These are phyloP conservation scores for Sphagnum fallax DNA, from an alignment of 228 moss, liverwort and hornwort genomes.

Conservation along the genomic window DNA sequence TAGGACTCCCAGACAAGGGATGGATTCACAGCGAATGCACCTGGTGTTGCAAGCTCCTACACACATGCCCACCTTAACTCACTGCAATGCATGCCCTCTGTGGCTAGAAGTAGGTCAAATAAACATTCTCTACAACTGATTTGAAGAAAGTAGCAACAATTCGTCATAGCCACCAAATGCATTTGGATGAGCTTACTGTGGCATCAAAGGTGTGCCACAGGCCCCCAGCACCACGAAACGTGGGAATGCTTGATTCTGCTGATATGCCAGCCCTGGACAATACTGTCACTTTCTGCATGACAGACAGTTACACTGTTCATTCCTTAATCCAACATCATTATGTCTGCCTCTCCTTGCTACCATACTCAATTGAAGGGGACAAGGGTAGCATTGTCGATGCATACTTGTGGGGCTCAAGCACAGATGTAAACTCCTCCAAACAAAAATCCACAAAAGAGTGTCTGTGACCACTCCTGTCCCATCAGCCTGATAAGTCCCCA, in stretches of 20 bases:
- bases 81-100: too few species aligned
- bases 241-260: constrained; percentile 92
- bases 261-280: constrained; percentile 89
- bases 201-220: constrained; percentile 83
- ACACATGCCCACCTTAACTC: not conserved
- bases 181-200: constrained; percentile 26
- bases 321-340: not conserved
- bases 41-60: constrained; percentile 83
- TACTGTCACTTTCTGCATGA: constrained; percentile 75
- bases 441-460: constrained; percentile 25
- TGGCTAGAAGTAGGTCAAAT: not conserved
- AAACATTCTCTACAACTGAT: not conserved
- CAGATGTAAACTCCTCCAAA: constrained; percentile 24
- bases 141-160: too few species aligned
- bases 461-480: constrained; percentile 19
- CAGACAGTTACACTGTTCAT: too few species aligned
- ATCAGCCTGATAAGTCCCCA: constrained; percentile 11
- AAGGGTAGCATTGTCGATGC: not conserved
- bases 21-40: constrained; percentile 70
- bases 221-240: constrained; percentile 87
- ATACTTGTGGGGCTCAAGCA: constrained; percentile 39
- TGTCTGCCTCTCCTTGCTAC: not conserved
- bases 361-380: too few species aligned
- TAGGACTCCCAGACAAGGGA: constrained; percentile 97
- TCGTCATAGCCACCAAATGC: not conserved